A percentile compares a stretch with the other conserved stretches of the same genome.
These are phyloP conservation scores for Beta vulgaris DNA, from an alignment of 148 eudicot species.

Conservation along the genomic window DNA sequence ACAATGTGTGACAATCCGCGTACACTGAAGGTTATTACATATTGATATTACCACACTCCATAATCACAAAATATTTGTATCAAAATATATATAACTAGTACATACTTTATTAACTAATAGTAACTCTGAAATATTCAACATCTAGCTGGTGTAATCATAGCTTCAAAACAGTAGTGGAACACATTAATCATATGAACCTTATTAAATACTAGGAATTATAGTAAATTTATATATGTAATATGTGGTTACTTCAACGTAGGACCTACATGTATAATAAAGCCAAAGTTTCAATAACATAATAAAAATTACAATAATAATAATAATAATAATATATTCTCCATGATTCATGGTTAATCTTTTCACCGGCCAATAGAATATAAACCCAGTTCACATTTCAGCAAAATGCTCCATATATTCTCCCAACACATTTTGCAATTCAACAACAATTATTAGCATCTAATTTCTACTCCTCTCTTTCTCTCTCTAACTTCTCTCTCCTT, in stretches of 20 bases:
- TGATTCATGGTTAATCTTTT: conserved; percentile 3
- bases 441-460: no score
- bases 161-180: no score
- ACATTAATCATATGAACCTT: conserved; percentile 11
- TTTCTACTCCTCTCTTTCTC: conserved; percentile 11
- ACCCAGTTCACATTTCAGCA: conserved; percentile 31
- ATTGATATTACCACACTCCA: background rate
- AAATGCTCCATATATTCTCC: conserved; percentile 9
- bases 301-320: no score
- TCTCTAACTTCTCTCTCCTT: conserved; percentile 2
- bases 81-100: no score
- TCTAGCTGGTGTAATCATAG: background rate
- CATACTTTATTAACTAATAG: background rate
- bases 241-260: conserved; percentile 1
- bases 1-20: background rate
- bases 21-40: background rate
- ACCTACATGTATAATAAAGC: no score
- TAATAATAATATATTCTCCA: conserved; percentile 5
- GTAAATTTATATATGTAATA: no score
- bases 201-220: background rate
- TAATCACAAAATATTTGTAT: no score
- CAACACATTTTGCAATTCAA: background rate
- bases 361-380: conserved; percentile 8
- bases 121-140: background rate
- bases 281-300: no score